Evolutionary conservation across 495 filamentous ascomycete genomes (phyloP).

Genomic region (Podospora anserina): DNA sequence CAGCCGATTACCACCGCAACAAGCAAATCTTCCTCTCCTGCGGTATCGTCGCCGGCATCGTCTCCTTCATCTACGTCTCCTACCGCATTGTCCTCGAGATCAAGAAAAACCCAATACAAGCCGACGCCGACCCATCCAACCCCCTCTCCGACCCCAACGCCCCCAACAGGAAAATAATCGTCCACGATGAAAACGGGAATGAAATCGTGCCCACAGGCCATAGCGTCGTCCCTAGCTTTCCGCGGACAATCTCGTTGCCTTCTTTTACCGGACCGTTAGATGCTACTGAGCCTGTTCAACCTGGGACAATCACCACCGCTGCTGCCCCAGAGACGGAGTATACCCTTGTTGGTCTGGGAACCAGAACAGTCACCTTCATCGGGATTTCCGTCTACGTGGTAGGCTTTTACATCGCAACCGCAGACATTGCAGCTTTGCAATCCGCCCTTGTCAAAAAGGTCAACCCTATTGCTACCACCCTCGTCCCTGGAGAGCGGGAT

Average conservation of each 20-base stretch:
- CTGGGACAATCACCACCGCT: slow-evolving; percentile 15
- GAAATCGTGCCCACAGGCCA: slow-evolving; percentile 80
- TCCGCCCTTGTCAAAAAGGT: slow-evolving; percentile 46
- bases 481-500: slow-evolving; percentile 76
- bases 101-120: slow-evolving; percentile 33
- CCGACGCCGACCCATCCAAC: slow-evolving; percentile 47
- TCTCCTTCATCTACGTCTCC: slow-evolving; percentile 47
- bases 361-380: slow-evolving; percentile 85
- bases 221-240: slow-evolving; percentile 77
- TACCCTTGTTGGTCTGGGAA: slow-evolving; percentile 79
- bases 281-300: slow-evolving; percentile 20
- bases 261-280: slow-evolving; percentile 30
- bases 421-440: slow-evolving; percentile 62
- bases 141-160: slow-evolving; percentile 42
- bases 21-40: slow-evolving; percentile 46
- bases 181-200: slow-evolving; percentile 53
- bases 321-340: slow-evolving; percentile 56
- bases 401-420: slow-evolving; percentile 79
- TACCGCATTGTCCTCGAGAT: slow-evolving; percentile 41
- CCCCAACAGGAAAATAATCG: slow-evolving; percentile 52
- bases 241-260: slow-evolving; percentile 64
- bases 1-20: slow-evolving; percentile 44
- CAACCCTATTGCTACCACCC: slow-evolving; percentile 69
- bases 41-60: slow-evolving; percentile 46
- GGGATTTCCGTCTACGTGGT: slow-evolving; percentile 93